phyloP scores from a whole-genome alignment of 2,329 filamentous ascomycete species.

The Trichoderma koningiopsis region DNA sequence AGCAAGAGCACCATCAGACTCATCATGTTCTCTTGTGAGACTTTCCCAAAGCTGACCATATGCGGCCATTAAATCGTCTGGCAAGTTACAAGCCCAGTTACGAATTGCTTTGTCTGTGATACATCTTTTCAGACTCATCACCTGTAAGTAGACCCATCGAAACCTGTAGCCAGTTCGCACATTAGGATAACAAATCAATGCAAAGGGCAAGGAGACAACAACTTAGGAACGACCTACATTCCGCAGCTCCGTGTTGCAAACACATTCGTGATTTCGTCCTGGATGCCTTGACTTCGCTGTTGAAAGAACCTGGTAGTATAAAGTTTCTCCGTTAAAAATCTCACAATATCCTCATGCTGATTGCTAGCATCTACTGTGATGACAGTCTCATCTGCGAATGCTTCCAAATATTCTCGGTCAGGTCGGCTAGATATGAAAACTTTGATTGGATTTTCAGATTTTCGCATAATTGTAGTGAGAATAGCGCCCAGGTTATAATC shows the following conservation, averaged over 20 bases:
- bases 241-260: background rate
- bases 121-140: constrained; percentile 20
- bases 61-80: constrained; percentile 22
- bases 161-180: constrained; percentile 24
- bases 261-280: background rate
- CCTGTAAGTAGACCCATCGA: constrained; percentile 30
- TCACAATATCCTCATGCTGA: constrained; percentile 29
- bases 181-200: too few species aligned
- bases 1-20: background rate
- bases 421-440: constrained; percentile 29
- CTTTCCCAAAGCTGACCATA: constrained; percentile 26
- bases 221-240: constrained; percentile 11
- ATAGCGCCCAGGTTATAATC: constrained; percentile 20
- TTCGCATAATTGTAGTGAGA: constrained; percentile 13
- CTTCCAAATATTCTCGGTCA: constrained; percentile 22
- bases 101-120: constrained; percentile 23
- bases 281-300: background rate
- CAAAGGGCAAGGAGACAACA: too few species aligned
- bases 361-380: constrained; percentile 25
- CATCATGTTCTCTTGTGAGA: background rate
- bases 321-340: constrained; percentile 18
- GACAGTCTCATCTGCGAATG: constrained; percentile 5
- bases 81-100: constrained; percentile 22
- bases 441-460: constrained; percentile 26
- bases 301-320: background rate